Base-by-base conservation (phyloP, 2,329 filamentous ascomycete species). In the Venturia nashicola region DNA sequence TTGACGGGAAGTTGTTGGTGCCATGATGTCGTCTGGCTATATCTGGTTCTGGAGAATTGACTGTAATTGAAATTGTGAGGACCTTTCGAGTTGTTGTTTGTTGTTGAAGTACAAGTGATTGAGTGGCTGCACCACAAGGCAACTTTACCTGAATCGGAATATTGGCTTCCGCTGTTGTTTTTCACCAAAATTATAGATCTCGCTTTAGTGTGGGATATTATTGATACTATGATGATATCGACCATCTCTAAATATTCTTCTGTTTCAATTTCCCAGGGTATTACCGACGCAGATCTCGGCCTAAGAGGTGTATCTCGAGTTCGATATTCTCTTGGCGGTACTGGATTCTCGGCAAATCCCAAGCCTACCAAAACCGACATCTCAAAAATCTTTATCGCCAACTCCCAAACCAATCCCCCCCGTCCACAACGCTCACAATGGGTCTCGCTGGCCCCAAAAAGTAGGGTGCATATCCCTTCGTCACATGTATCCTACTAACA, bases 381-480 rank as follows among this genome's bases (percentile, higher is more conserved):
- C 16, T 51, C 44, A 27, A 62, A 51, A 36, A 62, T 48, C 32
- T 39, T 39, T 14, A 14, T 27, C 39, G 27, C n/a, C 42, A n/a
- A 43, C 23, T 34, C 36, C 23, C 14, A 34, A 32, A 1, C 59
- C 27, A n/a, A 61, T 14, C 20, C 6, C n/a, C n/a, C 36, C 14
- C 39, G 27, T 42, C 20, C 36, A 42, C 59, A 27, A 61, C 63
- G 11, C 23, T 43, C 57, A 73, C 62, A 40, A 90, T 90, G 87
- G 87, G 87, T 76, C 83, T 90, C 72, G 82, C 86, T 67, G 87
- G 77, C 59, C 82, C 83, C 65, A 85, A 85, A 72, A 88, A 86
- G 86, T 89, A 79, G 73, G 76, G 67, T 27, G 27, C 27, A 23
- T 39, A 62, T 12, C 34, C 27, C 39, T 44, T 27, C 27, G 27